Conservation (phyloP, 805 yeast genomes). For the Torulaspora delbrueckii region DNA sequence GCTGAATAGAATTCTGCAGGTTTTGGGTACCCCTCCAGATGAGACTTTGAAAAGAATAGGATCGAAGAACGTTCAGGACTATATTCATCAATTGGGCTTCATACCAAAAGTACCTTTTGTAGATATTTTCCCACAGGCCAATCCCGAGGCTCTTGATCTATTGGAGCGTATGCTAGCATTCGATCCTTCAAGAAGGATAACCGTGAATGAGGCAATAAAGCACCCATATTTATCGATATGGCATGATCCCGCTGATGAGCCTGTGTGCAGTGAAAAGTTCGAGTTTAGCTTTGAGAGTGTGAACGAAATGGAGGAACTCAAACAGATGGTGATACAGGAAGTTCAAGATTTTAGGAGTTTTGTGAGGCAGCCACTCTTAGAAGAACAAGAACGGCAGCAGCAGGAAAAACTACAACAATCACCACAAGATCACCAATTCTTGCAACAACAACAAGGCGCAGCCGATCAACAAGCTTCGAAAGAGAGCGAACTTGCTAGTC, state of each 20-base stretch:
- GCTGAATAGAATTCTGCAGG: slow-evolving; percentile 76
- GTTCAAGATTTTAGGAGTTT: slow-evolving; percentile 72
- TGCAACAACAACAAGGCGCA: slow-evolving; percentile 20
- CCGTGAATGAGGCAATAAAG: slow-evolving; percentile 79
- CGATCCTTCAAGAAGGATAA: slow-evolving; percentile 78
- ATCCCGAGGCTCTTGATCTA: slow-evolving; percentile 80
- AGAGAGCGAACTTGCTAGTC: slow-evolving; percentile 18
- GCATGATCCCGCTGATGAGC: slow-evolving; percentile 94
- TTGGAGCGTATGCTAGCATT: slow-evolving; percentile 75
- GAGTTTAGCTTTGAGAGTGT: slow-evolving; percentile 84
- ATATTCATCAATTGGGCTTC: slow-evolving; percentile 78
- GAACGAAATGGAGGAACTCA: slow-evolving; percentile 73
- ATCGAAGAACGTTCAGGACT: slow-evolving; percentile 84
- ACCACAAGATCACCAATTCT: slow-evolving; percentile 17
- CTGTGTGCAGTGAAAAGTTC: slow-evolving; percentile 71
- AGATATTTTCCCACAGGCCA: slow-evolving; percentile 74
- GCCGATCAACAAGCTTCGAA: slow-evolving; percentile 11
- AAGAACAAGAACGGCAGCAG: slow-evolving; percentile 39
- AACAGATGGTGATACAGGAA: slow-evolving; percentile 72
- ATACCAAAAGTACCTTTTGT: slow-evolving; percentile 74
- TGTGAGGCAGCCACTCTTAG: slow-evolving; percentile 71
- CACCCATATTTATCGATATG: slow-evolving; percentile 87
- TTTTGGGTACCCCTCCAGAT: slow-evolving; percentile 87
- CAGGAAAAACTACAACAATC: slow-evolving; percentile 26
- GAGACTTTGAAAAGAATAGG: slow-evolving; percentile 67